Conservation (phyloP, 2,329 filamentous ascomycete genomes). For the Fusarium sacchari region DNA sequence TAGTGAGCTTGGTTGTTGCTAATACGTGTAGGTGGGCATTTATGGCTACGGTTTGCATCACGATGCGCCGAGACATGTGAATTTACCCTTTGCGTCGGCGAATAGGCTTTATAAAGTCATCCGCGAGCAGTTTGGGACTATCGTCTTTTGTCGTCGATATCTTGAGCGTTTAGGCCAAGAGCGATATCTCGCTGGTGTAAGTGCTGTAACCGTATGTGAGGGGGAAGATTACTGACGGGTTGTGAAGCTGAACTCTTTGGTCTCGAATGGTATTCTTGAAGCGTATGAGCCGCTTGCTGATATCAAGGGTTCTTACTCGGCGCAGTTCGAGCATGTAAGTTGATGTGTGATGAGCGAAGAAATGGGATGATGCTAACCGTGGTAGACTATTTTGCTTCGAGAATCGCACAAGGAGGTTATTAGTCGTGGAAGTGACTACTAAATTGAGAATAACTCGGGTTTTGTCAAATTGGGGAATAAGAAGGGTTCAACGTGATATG, state of each 20-base stretch:
- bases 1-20: background rate
- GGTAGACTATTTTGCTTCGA: conserved; percentile 59
- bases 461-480: background rate
- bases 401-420: conserved; percentile 60
- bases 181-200: conserved; percentile 66
- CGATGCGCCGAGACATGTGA: conserved; percentile 48
- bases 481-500: conserved; percentile 22
- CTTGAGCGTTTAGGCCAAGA: conserved; percentile 71
- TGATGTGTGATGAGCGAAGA: accelerated
- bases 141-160: conserved; percentile 71
- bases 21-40: conserved; percentile 53
- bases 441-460: background rate
- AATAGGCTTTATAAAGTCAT: conserved; percentile 67
- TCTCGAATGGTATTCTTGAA: conserved; percentile 66
- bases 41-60: conserved; percentile 62
- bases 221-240: conserved; percentile 17
- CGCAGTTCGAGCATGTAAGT: conserved; percentile 69
- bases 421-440: conserved; percentile 64
- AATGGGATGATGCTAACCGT: background rate
- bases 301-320: conserved; percentile 68
- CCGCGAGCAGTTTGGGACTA: conserved; percentile 68
- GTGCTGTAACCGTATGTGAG: background rate
- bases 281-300: conserved; percentile 67
- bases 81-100: conserved; percentile 61
- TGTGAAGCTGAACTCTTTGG: conserved; percentile 64